Conservation (phyloP, 2,329 filamentous ascomycete species). For the Pseudocercospora ulei region DNA sequence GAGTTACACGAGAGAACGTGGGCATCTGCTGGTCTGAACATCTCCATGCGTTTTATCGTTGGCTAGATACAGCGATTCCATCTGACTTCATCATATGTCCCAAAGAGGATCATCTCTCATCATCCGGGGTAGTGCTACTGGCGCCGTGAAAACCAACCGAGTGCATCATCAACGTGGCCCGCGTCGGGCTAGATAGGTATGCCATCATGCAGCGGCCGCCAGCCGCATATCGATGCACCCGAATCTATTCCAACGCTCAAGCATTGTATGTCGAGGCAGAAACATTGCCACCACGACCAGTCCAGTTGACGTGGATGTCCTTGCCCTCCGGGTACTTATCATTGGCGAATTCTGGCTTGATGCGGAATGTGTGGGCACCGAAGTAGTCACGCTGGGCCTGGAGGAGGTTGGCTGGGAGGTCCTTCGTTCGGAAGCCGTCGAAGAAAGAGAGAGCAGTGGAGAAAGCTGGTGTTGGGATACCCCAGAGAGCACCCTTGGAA, state of each 20-base stretch:
- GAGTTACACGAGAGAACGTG: too few species aligned
- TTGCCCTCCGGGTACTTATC: constrained; percentile 66
- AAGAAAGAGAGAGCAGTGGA: constrained; percentile 96
- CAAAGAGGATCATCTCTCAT: constrained; percentile 7
- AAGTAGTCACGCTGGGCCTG: constrained; percentile 99
- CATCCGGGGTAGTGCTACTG: constrained; percentile 5
- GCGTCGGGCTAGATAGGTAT: constrained; percentile 10
- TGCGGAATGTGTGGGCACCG: constrained; percentile 53
- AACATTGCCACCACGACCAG: constrained; percentile 90
- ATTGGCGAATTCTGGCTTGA: constrained; percentile 46
- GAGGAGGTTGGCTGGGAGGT: constrained; percentile 94
- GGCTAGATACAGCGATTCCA: constrained; percentile 17
- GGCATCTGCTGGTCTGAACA: constrained; percentile 2
- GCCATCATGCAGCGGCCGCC: constrained; percentile 10
- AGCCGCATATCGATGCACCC: constrained; percentile 11
- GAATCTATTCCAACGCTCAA: constrained; percentile 45
- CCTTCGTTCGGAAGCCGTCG: constrained; percentile 94
- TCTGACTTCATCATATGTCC: constrained; percentile 10
- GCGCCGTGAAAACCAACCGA: constrained; percentile 7
- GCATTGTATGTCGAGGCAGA: constrained; percentile 96
- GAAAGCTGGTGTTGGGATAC: constrained; percentile 94
- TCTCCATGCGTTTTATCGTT: constrained; percentile 9
- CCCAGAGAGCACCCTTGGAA: constrained; percentile 81
- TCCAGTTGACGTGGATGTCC: constrained; percentile 99
- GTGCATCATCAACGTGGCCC: constrained; percentile 12